Conservation (phyloP, 2,329 filamentous ascomycete genomes). For the Calonectria honghensis region DNA sequence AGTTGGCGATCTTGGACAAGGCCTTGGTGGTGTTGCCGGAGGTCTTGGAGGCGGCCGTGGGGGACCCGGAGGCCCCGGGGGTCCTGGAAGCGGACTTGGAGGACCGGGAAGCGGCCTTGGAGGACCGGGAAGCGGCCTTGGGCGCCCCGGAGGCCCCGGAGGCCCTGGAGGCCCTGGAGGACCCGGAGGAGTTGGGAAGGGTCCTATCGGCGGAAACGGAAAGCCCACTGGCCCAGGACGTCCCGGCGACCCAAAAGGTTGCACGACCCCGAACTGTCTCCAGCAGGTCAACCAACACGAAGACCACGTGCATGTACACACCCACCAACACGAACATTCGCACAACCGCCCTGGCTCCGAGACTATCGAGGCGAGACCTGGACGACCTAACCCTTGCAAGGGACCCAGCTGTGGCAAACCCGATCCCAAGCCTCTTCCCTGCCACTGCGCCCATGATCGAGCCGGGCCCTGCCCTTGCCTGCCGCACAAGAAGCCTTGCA, state of each 20-base stretch:
- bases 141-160: no score
- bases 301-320: constrained; percentile 43
- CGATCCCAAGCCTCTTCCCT: constrained; percentile 42
- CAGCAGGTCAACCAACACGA: constrained; percentile 36
- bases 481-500: constrained; percentile 33
- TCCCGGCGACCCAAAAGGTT: not conserved
- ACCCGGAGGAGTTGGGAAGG: not conserved
- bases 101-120: not conserved
- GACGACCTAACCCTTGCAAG: constrained; percentile 36
- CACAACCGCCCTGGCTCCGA: constrained; percentile 1
- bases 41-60: not conserved
- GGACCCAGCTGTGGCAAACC: constrained; percentile 27
- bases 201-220: not conserved
- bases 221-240: not conserved
- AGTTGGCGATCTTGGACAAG: not conserved
- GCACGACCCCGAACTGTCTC: constrained; percentile 19
- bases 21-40: not conserved
- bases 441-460: constrained; percentile 39
- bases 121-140: not conserved
- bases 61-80: not conserved
- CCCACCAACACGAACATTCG: constrained; percentile 40
- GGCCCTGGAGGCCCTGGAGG: not conserved
- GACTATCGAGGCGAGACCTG: not conserved
- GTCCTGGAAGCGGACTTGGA: no score
- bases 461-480: constrained; percentile 33